Percentiles rank a stretch among this genome's conserved stretches.
These are phyloP conservation scores for Annulohypoxylon truncatum DNA, from an alignment of 2,329 filamentous ascomycete genomes.

Conservation along the genomic window DNA sequence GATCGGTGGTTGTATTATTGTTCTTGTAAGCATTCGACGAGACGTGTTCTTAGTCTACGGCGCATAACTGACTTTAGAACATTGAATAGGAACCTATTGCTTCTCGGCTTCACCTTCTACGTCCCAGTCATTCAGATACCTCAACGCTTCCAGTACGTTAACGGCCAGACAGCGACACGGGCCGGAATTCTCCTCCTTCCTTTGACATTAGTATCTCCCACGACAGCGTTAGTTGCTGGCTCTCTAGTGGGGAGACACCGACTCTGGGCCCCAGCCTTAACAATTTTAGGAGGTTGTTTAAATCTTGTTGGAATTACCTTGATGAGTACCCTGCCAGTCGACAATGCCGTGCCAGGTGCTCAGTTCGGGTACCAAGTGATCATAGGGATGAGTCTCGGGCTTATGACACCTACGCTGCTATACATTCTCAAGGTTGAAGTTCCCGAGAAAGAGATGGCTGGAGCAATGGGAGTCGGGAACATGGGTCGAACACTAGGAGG, in stretches of 20 bases:
- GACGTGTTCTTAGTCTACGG: background rate
- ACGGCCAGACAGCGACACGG: slow-evolving; percentile 17
- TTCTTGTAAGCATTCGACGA: slow-evolving; percentile 8
- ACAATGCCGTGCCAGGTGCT: slow-evolving; percentile 2
- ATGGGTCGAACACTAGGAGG: slow-evolving; percentile 21
- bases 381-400: slow-evolving; percentile 19
- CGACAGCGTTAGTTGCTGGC: slow-evolving; percentile 12
- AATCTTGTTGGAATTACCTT: slow-evolving; percentile 19
- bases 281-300: slow-evolving; percentile 9
- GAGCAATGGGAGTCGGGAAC: slow-evolving; percentile 23
- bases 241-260: slow-evolving; percentile 16
- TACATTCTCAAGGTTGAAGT: slow-evolving; percentile 21
- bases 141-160: slow-evolving; percentile 24
- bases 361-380: slow-evolving; percentile 27
- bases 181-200: slow-evolving; percentile 21
- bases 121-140: slow-evolving; percentile 21
- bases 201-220: slow-evolving; percentile 15
- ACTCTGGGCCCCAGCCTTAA: slow-evolving; percentile 16
- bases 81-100: slow-evolving; percentile 10
- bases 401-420: slow-evolving; percentile 21
- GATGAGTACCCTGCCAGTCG: slow-evolving; percentile 16
- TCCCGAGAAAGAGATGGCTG: slow-evolving; percentile 18
- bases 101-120: slow-evolving; percentile 22
- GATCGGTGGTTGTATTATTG: slow-evolving; percentile 17
- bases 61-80: background rate